A percentile compares a stretch with the other conserved stretches of the same genome.
phyloP scores from a whole-genome alignment of 306 rosid species.

The Fragaria iinumae region DNA sequence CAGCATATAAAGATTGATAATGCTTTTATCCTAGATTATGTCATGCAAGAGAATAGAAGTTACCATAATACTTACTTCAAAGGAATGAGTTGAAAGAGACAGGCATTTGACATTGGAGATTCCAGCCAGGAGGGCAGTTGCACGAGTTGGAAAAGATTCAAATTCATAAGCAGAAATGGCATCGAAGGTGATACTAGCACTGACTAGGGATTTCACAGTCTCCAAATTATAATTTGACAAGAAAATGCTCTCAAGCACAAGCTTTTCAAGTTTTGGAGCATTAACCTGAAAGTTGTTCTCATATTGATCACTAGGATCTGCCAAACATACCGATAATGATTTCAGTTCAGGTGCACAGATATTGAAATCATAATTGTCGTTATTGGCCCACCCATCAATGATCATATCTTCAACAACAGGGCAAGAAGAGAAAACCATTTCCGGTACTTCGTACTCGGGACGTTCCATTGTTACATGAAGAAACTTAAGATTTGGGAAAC shows the following conservation, averaged over 20 bases:
- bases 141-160: neutral
- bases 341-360: neutral
- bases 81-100: neutral
- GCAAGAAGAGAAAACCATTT: neutral
- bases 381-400: neutral
- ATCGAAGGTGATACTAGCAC: neutral
- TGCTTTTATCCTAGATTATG: too few relatives aligned
- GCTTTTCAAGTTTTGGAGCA: neutral
- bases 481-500: neutral
- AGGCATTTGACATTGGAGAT: neutral
- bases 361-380: neutral
- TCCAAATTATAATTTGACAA: neutral
- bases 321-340: neutral
- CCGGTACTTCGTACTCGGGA: neutral
- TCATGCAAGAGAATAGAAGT: neutral
- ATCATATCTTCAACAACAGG: neutral
- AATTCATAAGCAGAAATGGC: neutral
- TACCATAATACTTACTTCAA: neutral
- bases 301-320: neutral
- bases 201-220: neutral
- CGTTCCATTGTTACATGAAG: neutral
- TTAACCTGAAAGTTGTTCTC: neutral
- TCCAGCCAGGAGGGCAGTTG: neutral
- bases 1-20: neutral
- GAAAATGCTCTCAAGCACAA: neutral